Base-by-base conservation (phyloP, 2,329 filamentous ascomycete species). In the Furcasterigmium furcatum region DNA sequence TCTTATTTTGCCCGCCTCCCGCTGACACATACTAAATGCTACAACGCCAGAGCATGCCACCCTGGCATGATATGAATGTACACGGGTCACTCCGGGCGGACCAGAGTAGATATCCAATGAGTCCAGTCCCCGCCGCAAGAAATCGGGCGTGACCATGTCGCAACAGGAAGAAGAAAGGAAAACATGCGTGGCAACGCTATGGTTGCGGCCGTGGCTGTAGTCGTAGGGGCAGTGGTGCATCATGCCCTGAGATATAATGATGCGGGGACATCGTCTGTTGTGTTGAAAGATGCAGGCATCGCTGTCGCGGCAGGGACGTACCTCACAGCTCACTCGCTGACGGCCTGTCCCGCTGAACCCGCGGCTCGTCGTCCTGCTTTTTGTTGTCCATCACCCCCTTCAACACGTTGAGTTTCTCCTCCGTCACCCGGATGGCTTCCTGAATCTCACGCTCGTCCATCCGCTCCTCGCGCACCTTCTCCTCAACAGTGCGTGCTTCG, bases 351-450 rank as follows among this genome's bases (percentile, higher is more conserved):
- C 20, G 7, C 30, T 36, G 27, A 9, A 27, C 38, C 20, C 13
- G 20, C 38, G 55, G 25, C 52, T 52, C 24, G 7, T 36, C 34
- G 16, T 36, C 34, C 18, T 9, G 10, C 55, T 72, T 77, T 60
- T 76, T 82, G 59, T 74, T 77, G 51, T 80, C 77, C 43, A 92
- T 76, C 24, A 89, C 86, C 35, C 79, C 77, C 65, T 91, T 91
- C 51, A 99, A 68, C 35, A 87, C 80, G 45, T 79, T 77, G 25
- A 99, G 70, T 58, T 88, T 86, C 70, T 96, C 87, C 62, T 96
- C 89, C 3, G 92, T 96, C 24, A 95, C 80, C 44, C 80, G 74
- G 49, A 96, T 92, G 18, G 90, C 88, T 69, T 95, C 82, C 52
- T 84, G 80, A 48, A 95, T 78, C 61, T 94, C 85, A 27, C 80